phyloP scores from a whole-genome alignment of 164 flowering plant species.

The Tinospora cordifolia region DNA sequence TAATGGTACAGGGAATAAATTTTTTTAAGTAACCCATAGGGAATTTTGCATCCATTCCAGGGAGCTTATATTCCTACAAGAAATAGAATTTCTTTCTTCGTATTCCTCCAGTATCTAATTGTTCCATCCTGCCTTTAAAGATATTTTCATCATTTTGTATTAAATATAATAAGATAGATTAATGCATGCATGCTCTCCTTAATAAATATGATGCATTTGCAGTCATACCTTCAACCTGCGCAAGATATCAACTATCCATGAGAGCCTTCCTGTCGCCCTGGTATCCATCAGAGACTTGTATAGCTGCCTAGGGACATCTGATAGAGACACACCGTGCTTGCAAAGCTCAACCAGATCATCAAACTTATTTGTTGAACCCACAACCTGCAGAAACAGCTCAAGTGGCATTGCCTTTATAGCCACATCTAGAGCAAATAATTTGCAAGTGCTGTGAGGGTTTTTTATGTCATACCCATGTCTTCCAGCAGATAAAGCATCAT shows the following conservation, averaged over 20 bases:
- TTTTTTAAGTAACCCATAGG: background rate
- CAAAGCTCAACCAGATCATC: conserved; percentile 66
- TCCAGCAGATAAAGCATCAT: conserved; percentile 34
- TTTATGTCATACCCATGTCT: conserved; percentile 29
- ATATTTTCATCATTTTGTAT: background rate
- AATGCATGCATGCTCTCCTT: background rate
- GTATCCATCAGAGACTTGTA: conserved; percentile 63
- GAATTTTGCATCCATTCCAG: background rate
- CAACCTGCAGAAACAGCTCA: conserved; percentile 82
- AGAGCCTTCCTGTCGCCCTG: conserved; percentile 62
- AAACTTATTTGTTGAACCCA: conserved; percentile 51
- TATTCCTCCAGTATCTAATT: background rate
- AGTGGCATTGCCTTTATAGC: conserved; percentile 78
- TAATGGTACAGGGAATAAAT: background rate
- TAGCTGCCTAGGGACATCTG: conserved; percentile 58
- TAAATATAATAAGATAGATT: background rate
- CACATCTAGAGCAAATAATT: conserved; percentile 48
- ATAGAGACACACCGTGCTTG: conserved; percentile 55
- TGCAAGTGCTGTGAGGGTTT: conserved; percentile 52
- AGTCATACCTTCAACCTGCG: conserved; percentile 60
- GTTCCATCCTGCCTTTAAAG: background rate
- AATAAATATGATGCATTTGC: background rate
- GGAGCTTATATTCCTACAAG: background rate
- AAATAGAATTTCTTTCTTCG: background rate
- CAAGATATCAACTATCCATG: conserved; percentile 61